A percentile compares a stretch with the other conserved stretches of the same genome.
These are phyloP conservation scores for Sambucus nigra DNA, from an alignment of 129 eudicot genomes.

Conservation along the genomic window DNA sequence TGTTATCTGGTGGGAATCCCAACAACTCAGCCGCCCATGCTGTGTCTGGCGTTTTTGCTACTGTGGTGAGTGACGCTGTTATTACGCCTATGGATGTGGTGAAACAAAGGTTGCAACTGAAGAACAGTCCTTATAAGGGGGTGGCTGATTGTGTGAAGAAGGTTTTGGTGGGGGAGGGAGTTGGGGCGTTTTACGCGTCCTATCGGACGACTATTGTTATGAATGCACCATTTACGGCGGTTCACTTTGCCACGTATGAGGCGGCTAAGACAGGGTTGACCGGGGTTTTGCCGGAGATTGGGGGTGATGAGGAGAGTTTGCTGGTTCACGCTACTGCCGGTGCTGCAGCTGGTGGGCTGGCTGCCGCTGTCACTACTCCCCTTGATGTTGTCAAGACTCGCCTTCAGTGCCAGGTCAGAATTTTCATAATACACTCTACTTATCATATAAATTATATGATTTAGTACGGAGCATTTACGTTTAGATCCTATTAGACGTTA, in stretches of 20 bases:
- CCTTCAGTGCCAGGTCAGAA: conserved; percentile 39
- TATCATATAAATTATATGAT: too few relatives aligned
- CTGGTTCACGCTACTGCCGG: conserved; percentile 46
- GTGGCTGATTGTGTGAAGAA: conserved; percentile 35
- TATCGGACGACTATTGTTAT: conserved; percentile 36
- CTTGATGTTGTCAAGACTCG: conserved; percentile 47
- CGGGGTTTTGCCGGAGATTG: conserved; percentile 28
- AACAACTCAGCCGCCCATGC: conserved; percentile 23
- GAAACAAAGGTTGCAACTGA: conserved; percentile 36
- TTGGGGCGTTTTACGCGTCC: conserved; percentile 33
- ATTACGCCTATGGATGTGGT: conserved; percentile 48
- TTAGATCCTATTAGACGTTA: too few relatives aligned
- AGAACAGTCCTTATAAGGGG: conserved; percentile 31
- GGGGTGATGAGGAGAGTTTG: conserved; percentile 26
- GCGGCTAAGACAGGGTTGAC: conserved; percentile 33
- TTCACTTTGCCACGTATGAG: conserved; percentile 37
- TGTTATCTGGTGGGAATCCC: conserved; percentile 8
- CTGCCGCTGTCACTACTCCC: conserved; percentile 36
- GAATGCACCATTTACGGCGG: conserved; percentile 46
- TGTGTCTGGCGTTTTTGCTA: conserved; percentile 29
- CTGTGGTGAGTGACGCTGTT: conserved; percentile 38
- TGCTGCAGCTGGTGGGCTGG: conserved; percentile 38
- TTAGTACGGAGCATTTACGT: too few relatives aligned
- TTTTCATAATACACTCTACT: background rate
- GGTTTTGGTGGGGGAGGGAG: conserved; percentile 27